phyloP scores from a whole-genome alignment of 2,329 filamentous ascomycete species.

The Paecilomyces sp. region DNA sequence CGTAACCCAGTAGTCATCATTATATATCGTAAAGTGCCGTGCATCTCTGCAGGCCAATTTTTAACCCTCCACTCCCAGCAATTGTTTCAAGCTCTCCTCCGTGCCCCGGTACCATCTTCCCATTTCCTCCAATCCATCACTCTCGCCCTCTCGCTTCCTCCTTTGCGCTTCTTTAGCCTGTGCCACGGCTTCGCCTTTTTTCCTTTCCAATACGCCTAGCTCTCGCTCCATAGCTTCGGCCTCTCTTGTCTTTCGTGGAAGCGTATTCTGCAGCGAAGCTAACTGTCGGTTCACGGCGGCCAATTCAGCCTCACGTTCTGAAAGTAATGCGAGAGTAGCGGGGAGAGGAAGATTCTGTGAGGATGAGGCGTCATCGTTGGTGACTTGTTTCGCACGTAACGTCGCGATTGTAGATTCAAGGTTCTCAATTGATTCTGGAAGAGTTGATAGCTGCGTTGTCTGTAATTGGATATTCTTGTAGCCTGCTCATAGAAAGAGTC shows the following conservation, averaged over 20 bases:
- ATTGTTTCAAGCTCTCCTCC: slow-evolving; percentile 33
- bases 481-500: slow-evolving; percentile 24
- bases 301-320: slow-evolving; percentile 33
- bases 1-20: slow-evolving; percentile 9
- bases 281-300: slow-evolving; percentile 35
- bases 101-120: slow-evolving; percentile 39
- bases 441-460: slow-evolving; percentile 41
- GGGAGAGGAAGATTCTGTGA: slow-evolving; percentile 34
- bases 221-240: slow-evolving; percentile 40
- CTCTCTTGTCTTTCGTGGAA: slow-evolving; percentile 37
- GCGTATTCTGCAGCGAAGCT: slow-evolving; percentile 34
- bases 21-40: slow-evolving; percentile 11
- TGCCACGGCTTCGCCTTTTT: slow-evolving; percentile 35
- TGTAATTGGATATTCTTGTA: slow-evolving; percentile 50
- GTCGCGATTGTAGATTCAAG: slow-evolving; percentile 44
- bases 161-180: slow-evolving; percentile 41
- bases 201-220: slow-evolving; percentile 35
- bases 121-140: slow-evolving; percentile 39
- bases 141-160: slow-evolving; percentile 37
- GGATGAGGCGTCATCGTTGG: slow-evolving; percentile 53
- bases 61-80: slow-evolving; percentile 26
- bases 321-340: slow-evolving; percentile 32
- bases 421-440: slow-evolving; percentile 47
- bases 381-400: slow-evolving; percentile 46
- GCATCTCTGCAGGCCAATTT: not conserved